Evolutionary conservation across 768 basidiomycete genomes (phyloP), one percentile per base, ranked within the genome.

Genomic region (Mycena floridula): DNA sequence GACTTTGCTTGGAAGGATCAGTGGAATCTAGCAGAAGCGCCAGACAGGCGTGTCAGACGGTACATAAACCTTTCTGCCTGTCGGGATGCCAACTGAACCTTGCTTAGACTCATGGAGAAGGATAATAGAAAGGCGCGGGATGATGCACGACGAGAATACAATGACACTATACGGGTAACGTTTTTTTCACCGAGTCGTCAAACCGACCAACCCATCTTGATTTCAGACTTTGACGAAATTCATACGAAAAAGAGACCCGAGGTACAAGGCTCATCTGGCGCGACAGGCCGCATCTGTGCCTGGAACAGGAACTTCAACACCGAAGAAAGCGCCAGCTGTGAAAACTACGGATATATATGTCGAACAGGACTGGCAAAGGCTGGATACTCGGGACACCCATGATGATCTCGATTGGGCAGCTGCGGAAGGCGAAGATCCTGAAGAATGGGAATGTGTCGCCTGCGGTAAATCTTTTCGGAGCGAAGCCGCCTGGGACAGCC

Each of bases 401-500:
- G 76, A 67, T 2, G 89, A 89, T 54, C 66, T 85, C 4, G 84
- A 89, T 48, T 89, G 85, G 83, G 81, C 80, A 3, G 72, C 72
- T 7, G 85, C 75, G 2, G 86, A 85, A 58, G 81, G 79, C 5
- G 79, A 78, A 23, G 77, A 83, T 46, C 64, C 75, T 4, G 87
- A 91, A 54, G 87, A 88, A 57, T 92, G 86, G 83, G 93, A 95
- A 59, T 99, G 96, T 56, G 84, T 97, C n/a, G 94, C 83, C 7
- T 99, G 96, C 55, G 72, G 77, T 23, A 97, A 96, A 68, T 73
- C 76, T 1, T 98, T 97, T 59, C 69, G 84, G 56, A 92, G 85
- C 51, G 93, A 97, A 54, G 89, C 90, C 0, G 89, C 92, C 4
- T 99, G 94, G 94, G 73, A 83, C 53, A 97, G 92, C 60, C 96